These are phyloP conservation scores for Serendipita indica DNA, from an alignment of 768 basidiomycete species.

Conservation along the genomic window DNA sequence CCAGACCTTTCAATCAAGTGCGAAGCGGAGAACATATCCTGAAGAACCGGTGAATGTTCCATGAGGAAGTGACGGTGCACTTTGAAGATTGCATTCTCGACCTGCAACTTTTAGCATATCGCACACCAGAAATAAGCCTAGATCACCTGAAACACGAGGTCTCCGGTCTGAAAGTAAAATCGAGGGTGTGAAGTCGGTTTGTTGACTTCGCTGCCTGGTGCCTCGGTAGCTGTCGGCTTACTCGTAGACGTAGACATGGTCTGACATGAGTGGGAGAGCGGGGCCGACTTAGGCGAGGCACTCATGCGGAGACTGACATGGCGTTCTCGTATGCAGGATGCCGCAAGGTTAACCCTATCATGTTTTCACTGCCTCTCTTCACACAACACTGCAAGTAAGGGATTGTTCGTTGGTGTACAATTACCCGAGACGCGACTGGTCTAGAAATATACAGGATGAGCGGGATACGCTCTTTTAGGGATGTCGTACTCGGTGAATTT, in stretches of 20 bases:
- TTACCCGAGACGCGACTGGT: background rate
- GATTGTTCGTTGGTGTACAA: too few relatives aligned
- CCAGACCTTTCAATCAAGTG: background rate
- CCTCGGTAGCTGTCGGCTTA: too few relatives aligned
- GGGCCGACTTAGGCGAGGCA: too few relatives aligned
- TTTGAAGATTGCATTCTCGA: conserved; percentile 6
- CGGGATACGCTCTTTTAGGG: background rate
- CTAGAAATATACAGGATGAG: background rate
- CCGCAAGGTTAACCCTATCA: too few relatives aligned
- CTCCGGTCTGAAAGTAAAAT: background rate
- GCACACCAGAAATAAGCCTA: background rate
- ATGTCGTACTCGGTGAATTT: conserved; percentile 15
- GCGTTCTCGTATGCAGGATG: too few relatives aligned
- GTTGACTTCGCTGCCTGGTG: background rate
- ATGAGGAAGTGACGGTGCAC: conserved; percentile 3
- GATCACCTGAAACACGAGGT: background rate
- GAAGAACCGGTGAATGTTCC: background rate
- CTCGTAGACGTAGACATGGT: too few relatives aligned
- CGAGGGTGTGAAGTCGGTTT: background rate
- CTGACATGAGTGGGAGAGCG: too few relatives aligned
- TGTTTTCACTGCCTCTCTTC: too few relatives aligned
- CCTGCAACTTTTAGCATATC: background rate
- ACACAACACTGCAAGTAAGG: too few relatives aligned
- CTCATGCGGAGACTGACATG: too few relatives aligned
- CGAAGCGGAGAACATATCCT: background rate